Conservation (phyloP, 2,329 filamentous ascomycete genomes). For the Biscogniauxia mediterranea region DNA sequence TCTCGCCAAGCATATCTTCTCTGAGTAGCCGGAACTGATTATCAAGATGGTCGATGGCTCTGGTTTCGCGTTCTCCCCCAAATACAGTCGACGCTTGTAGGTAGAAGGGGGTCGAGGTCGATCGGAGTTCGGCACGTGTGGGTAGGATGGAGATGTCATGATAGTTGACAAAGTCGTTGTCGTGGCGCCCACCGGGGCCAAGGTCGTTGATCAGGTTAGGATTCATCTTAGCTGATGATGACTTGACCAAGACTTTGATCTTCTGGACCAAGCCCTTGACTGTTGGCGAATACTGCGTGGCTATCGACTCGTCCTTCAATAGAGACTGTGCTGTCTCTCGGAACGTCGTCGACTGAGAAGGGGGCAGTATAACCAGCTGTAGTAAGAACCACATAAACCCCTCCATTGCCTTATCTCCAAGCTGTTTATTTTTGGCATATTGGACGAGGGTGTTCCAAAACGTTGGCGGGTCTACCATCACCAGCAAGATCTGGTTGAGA, state of each 20-base stretch:
- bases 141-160: conserved; percentile 62
- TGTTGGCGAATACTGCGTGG: conserved; percentile 2
- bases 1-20: conserved; percentile 67
- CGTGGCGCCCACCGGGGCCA: conserved; percentile 58
- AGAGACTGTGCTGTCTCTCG: conserved; percentile 28
- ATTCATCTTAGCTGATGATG: conserved; percentile 3
- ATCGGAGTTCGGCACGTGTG: conserved; percentile 62
- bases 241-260: conserved; percentile 11
- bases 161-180: conserved; percentile 68
- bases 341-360: conserved; percentile 25
- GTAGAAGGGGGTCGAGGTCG: conserved; percentile 52
- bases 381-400: conserved; percentile 42
- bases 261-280: conserved; percentile 11
- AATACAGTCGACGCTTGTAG: conserved; percentile 50
- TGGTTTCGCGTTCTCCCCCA: conserved; percentile 34
- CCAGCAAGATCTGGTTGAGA: conserved; percentile 43
- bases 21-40: conserved; percentile 70
- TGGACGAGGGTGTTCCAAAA: conserved; percentile 43
- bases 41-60: conserved; percentile 56
- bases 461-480: conserved; percentile 48
- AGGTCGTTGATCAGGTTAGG: conserved; percentile 6
- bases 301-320: conserved; percentile 18
- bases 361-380: conserved; percentile 41
- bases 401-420: conserved; percentile 30
- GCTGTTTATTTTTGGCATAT: conserved; percentile 23